Evolutionary conservation across 208 protist species (phyloP), one percentile per base, ranked within the genome.

Genomic region (Tetramitus jugosus): DNA sequence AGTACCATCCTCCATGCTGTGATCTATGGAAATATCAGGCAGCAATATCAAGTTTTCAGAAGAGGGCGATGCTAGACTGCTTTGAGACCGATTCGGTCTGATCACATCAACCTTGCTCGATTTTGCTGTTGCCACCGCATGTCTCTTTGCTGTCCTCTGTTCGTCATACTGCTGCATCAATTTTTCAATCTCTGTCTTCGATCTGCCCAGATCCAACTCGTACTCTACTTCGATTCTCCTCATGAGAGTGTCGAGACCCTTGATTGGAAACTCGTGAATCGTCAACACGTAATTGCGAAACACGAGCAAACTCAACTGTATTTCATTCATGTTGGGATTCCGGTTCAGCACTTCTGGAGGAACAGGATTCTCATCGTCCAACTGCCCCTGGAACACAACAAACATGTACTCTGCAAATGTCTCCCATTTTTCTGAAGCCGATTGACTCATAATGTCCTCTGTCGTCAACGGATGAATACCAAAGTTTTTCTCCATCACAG

Each of bases 401-500:
- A 69, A 69, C 17, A 69, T 20, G 35, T 69, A 69, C 2, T 69
- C 43, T 14, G 20, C 31, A 42, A 69, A 69, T 4, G 43, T 17
- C 43, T 69, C 62, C 62, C 62, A 69, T n/a, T 69, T 69, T 43
- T 69, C 62, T 26, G 35, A 29, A n/a, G 33, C 26, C 23, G 37
- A 29, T 26, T 69, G 37, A 29, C 31, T 69, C 23, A 69, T 43
- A 1, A 37, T 43, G 33, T 69, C 62, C 26, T 69, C 62, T 43
- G 62, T 7, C 10, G 62, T 69, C 39, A 69, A 43, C 0, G 62
- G 33, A 42, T 69, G 62, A 13, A 69, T 20, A 43, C 37, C 7
- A 69, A 69, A 69, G 29, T 43, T 37, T 26, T 69, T 69, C n/a
- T 69, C 26, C 37, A 69, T 2, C 26, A 14, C 26, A 29, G 37